Base-by-base conservation (phyloP, 176 grass and related monocot species). In the Phoenix roebelenii region DNA sequence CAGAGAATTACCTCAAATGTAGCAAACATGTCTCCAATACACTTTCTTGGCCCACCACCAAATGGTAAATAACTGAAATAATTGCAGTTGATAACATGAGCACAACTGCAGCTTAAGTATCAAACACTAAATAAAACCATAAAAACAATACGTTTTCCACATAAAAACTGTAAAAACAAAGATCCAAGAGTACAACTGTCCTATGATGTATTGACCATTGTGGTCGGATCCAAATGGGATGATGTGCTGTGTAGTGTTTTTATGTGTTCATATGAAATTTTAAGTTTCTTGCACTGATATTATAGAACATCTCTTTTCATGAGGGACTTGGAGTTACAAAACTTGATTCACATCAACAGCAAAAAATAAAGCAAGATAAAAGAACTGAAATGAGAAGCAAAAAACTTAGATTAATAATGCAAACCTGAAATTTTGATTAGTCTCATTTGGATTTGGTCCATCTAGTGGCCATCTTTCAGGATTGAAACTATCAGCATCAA, bases 21-120 rank as follows among this genome's bases (percentile, higher is more conserved):
- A 52, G 93, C 93, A 83, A 97, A 97, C 84, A 97, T 97, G 70
- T 91, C 93, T 17, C 93, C 93, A 44, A 97, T 75, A 71, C 93
- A 97, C 80, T 97, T 97, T 70, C 93, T 77, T 80, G 87, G 93
- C 6, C 93, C 93, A 1, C 87, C 93, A 53, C 93, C 93, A 91
- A 97, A 97, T 61, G 87, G 87, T 70, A 97, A 83, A 70, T 97
- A 97, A 77, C 93, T 97, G 87, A 70, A 84, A 82, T 77, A 24
- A 88, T 81, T 68, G 35, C 80, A 73, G 30, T 69, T 48, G 67
- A 6, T 25, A 9, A 12, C 52, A 63, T 66, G 23, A 81, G 24
- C 50, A n/a, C 52, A 65, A 62, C 16, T 61, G 25, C 35, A 17
- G 64, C 48, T 58, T 29, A 71, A 54, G 65, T 15, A 14, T 77